Evolutionary conservation across 2,329 filamentous ascomycete genomes (phyloP).

Genomic region (Colletotrichum trifolii): DNA sequence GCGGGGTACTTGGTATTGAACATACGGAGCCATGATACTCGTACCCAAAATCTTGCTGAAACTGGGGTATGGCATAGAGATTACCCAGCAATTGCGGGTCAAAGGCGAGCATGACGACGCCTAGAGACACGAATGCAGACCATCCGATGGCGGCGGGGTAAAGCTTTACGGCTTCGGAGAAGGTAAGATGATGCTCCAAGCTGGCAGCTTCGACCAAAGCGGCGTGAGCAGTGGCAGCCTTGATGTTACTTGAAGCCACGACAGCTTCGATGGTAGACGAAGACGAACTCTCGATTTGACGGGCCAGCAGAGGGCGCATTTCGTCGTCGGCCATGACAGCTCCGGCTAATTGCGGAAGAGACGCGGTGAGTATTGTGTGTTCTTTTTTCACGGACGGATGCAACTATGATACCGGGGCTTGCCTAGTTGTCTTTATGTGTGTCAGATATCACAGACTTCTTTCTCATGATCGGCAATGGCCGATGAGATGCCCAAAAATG

Average conservation of each 20-base stretch:
- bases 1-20: neutral
- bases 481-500: slow-evolving; percentile 12
- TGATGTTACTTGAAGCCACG: slow-evolving; percentile 24
- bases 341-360: neutral
- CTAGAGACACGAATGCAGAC: slow-evolving; percentile 69
- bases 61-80: slow-evolving; percentile 69
- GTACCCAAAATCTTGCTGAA: slow-evolving; percentile 67
- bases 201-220: slow-evolving; percentile 50
- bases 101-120: slow-evolving; percentile 72
- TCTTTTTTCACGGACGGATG: slow-evolving; percentile 8
- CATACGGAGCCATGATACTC: slow-evolving; percentile 52
- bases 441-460: slow-evolving; percentile 15
- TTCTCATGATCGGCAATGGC: slow-evolving; percentile 21
- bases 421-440: neutral
- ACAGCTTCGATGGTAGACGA: neutral
- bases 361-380: neutral
- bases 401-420: neutral
- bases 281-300: neutral
- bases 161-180: slow-evolving; percentile 52
- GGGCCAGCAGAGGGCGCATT: slow-evolving; percentile 23
- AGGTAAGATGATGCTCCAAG: slow-evolving; percentile 51
- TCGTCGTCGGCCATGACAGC: slow-evolving; percentile 10
- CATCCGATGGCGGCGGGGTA: slow-evolving; percentile 62
- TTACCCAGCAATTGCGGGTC: slow-evolving; percentile 73
- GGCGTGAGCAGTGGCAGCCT: slow-evolving; percentile 28